Base-by-base conservation (phyloP, 2,329 filamentous ascomycete species). In the Neocatenulostroma microsporum region DNA sequence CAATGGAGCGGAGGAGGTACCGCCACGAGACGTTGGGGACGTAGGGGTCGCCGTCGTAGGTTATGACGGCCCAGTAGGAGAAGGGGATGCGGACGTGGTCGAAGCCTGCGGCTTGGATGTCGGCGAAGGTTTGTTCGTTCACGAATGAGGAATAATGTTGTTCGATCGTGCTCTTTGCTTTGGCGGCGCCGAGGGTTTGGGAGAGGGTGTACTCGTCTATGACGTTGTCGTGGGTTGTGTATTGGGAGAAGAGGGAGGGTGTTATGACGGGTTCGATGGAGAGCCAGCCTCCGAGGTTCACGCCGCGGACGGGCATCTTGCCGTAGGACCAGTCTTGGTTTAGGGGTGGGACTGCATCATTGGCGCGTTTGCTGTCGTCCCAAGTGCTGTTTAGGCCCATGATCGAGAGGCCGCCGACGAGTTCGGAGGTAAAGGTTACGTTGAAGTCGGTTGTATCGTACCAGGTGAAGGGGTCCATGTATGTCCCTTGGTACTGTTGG, bases 41-140 rank as follows among this genome's bases (percentile, higher is more conserved):
- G 55, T 94, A 98, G 2, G 88, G 85, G 54, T 98, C 91, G 29
- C 72, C 78, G 19, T 84, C 79, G 60, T 94, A 95, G 0, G 80
- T 82, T 40, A 79, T 76, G 2, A 96, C 80, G 0, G 88, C 86
- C 91, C 91, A 98, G 68, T 98, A 98, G 8, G 82, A 85, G 59
- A 82, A 96, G 0, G 84, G 87, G 36, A 98, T 95, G 37, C 91
- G 82, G n/a, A 98, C 84, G 57, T 98, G 91, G 57, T 98, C 91
- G 30, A 98, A 76, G 0, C 91, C 91, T 1, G 91, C 91, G 25
- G 77, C 80, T 32, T 78, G 78, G 41, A 98, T 95, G 26, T 89
- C 82, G 38, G 72, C 70, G 59, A 96, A 94, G 2, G 84, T 87
- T 40, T 82, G 68, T 56, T 93, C 85, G 0, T 76, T 88, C 28